Evolutionary conservation across 2,329 filamentous ascomycete species (phyloP).

Genomic region (Aspergillus floridensis): DNA sequence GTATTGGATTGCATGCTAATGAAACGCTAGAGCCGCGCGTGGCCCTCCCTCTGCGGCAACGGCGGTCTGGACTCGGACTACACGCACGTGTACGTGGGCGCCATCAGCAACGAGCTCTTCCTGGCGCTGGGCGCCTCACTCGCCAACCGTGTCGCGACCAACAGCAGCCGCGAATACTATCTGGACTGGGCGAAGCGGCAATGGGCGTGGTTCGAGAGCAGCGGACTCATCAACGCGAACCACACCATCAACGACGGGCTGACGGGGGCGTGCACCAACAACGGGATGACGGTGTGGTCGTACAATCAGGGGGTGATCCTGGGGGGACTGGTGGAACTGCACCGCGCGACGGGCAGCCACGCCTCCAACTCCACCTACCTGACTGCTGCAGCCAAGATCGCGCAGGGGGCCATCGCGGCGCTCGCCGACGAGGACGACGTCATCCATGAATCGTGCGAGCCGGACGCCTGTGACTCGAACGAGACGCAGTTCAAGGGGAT

Average conservation of each 20-base stretch:
- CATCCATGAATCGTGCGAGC: conserved; percentile 56
- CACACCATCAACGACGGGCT: conserved; percentile 57
- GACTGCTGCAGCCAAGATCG: neutral
- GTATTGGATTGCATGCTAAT: neutral
- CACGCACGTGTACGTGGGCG: conserved; percentile 48
- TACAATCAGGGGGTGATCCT: conserved; percentile 65
- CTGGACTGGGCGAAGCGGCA: conserved; percentile 47
- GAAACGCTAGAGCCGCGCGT: conserved; percentile 32
- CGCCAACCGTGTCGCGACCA: conserved; percentile 48
- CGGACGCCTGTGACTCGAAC: conserved; percentile 47
- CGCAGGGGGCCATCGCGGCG: neutral
- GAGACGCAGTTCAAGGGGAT: conserved; percentile 70
- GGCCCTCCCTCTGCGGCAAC: conserved; percentile 45
- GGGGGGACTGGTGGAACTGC: conserved; percentile 55
- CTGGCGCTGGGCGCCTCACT: conserved; percentile 55
- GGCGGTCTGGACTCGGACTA: conserved; percentile 51
- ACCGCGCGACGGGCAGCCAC: conserved; percentile 15
- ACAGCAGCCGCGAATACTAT: conserved; percentile 34
- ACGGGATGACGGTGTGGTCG: conserved; percentile 45
- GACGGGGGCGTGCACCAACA: conserved; percentile 49
- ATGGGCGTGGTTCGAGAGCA: conserved; percentile 52
- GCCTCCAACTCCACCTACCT: neutral
- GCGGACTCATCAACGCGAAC: conserved; percentile 48
- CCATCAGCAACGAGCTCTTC: conserved; percentile 59
- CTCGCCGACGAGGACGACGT: neutral